These are phyloP conservation scores for Tinospora cordifolia DNA, from an alignment of 164 flowering plant species.

Conservation along the genomic window DNA sequence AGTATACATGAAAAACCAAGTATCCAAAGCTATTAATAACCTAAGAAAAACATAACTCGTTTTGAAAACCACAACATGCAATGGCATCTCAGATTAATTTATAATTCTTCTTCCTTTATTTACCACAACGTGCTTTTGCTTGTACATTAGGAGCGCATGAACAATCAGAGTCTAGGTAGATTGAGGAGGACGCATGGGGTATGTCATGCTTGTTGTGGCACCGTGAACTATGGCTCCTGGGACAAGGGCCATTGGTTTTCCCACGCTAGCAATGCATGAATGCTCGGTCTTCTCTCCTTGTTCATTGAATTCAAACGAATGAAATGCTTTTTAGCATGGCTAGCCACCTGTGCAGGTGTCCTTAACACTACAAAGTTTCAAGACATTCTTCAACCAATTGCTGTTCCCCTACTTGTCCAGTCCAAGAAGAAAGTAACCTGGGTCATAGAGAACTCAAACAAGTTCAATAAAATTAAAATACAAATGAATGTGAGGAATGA, in stretches of 20 bases:
- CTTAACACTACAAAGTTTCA: constrained; percentile 83
- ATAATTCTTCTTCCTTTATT: constrained; percentile 11
- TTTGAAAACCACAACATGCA: constrained; percentile 3
- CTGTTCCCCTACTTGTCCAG: constrained; percentile 93
- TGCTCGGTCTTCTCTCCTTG: constrained; percentile 89
- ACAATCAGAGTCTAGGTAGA: constrained; percentile 50
- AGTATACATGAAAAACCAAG: too few relatives aligned
- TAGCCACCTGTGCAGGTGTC: constrained; percentile 92
- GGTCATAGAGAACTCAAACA: not conserved
- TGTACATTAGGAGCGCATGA: constrained; percentile 11
- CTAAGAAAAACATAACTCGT: constrained; percentile 12
- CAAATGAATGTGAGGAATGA: too few relatives aligned
- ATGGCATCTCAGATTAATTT: constrained; percentile 1
- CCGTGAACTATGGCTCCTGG: constrained; percentile 66
- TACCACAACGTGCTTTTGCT: constrained; percentile 9
- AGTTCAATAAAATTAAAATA: too few relatives aligned
- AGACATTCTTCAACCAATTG: constrained; percentile 90
- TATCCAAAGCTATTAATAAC: too few relatives aligned
- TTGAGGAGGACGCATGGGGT: constrained; percentile 66
- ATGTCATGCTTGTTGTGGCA: constrained; percentile 62
- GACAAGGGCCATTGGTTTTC: constrained; percentile 42
- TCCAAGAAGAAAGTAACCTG: constrained; percentile 87
- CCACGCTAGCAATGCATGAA: constrained; percentile 79
- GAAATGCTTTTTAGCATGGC: constrained; percentile 92
- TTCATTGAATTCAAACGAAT: constrained; percentile 88